phyloP scores from a whole-genome alignment of 257 asterid species.

The Petunia axillaris region DNA sequence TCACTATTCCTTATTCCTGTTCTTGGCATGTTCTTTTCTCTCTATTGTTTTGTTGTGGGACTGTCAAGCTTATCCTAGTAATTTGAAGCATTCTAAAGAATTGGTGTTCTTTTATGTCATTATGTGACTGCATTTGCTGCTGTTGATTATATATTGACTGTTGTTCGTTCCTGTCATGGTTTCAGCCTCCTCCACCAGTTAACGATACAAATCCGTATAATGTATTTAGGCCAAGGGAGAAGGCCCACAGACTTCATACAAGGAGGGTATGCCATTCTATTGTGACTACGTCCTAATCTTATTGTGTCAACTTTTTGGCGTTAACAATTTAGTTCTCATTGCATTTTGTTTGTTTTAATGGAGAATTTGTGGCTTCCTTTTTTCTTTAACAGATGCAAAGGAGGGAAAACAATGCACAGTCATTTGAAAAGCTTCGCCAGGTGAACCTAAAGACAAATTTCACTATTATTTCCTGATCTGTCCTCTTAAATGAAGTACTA shows the following conservation, averaged over 20 bases:
- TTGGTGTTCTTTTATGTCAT: neutral
- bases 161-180: conserved; percentile 33
- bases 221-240: conserved; percentile 99
- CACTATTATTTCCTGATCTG: neutral
- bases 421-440: conserved; percentile 99
- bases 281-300: conserved; percentile 17
- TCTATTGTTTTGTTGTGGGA: too few species aligned
- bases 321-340: conserved; percentile 13
- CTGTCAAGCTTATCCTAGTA: too few species aligned
- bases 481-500: conserved; percentile 7
- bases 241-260: conserved; percentile 97
- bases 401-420: conserved; percentile 97
- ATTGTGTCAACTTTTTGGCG: conserved; percentile 27
- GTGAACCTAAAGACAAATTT: conserved; percentile 46
- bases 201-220: conserved; percentile 97
- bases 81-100: neutral
- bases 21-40: too few species aligned
- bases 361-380: conserved; percentile 26
- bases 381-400: conserved; percentile 84
- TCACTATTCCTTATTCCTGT: too few species aligned
- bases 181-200: conserved; percentile 99
- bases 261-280: conserved; percentile 72
- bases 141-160: conserved; percentile 34
- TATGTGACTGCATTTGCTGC: conserved; percentile 5
- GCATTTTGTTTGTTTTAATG: conserved; percentile 23